These are phyloP conservation scores for Echinochloa phyllopogon DNA, from an alignment of 176 grass and related monocot species.

Conservation along the genomic window DNA sequence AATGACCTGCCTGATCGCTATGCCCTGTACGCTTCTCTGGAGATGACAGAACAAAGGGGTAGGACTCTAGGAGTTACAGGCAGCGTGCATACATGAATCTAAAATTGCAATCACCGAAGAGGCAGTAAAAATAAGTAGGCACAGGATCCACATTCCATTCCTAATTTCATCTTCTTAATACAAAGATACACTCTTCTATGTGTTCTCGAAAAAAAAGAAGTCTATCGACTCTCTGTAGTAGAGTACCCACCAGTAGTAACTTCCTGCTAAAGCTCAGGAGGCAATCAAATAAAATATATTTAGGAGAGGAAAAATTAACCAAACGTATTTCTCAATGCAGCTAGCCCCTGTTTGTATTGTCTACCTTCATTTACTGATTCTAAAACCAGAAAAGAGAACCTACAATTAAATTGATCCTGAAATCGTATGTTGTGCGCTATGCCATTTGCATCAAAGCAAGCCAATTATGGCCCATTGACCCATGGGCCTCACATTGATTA, in stretches of 20 bases:
- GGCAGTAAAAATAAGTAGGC: too few species aligned
- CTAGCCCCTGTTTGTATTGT: not conserved
- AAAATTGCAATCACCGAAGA: not conserved
- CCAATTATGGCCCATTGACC: not conserved
- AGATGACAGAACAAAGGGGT: not conserved
- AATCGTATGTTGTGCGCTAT: not conserved
- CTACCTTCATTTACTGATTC: not conserved
- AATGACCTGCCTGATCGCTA: not conserved
- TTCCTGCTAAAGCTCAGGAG: slow-evolving; percentile 1
- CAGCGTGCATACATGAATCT: not conserved
- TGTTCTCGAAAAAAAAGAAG: too few species aligned
- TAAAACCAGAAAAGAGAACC: not conserved
- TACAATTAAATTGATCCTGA: not conserved
- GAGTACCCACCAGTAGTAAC: not conserved
- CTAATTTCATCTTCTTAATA: too few species aligned
- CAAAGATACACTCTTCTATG: too few species aligned
- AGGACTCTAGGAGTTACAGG: not conserved
- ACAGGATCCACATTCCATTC: not conserved
- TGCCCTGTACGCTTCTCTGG: not conserved
- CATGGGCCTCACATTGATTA: not conserved
- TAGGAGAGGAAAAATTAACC: not conserved
- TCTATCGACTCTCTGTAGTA: not conserved
- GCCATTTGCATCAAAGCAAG: not conserved
- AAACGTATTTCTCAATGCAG: not conserved
- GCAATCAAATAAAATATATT: slow-evolving; percentile 2